Evolutionary conservation across 495 filamentous ascomycete species (phyloP), one percentile per base, ranked within the genome.

Genomic region (Penicillium arizonense): DNA sequence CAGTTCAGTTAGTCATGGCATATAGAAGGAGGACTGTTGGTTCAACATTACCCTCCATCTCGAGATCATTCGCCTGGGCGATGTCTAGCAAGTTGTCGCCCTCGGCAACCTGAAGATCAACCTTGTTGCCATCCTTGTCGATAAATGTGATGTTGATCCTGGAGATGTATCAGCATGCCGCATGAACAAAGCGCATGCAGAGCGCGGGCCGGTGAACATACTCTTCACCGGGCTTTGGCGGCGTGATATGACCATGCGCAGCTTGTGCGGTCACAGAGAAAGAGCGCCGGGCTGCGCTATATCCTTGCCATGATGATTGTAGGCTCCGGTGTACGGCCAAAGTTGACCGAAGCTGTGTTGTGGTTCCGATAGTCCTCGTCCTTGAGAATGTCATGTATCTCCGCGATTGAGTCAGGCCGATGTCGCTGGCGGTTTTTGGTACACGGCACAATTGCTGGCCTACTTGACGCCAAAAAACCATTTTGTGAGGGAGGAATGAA

Each of bases 41-140:
- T n/a, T 47, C 37, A 32, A 53, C 71, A 40, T 69, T 18, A 85
- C 84, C 94, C 77, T 98, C 94, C 93, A 98, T 97, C 70, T 98
- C 94, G 10, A 98, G 71, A 62, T 97, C 94, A 71, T 97, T 82
- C 32, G 86, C 88, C 71, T 97, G 93, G 14, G 94, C 94, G 58
- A 98, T 94, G 59, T 96, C 91, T 32, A 98, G 76, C 44, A 98
- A 71, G 66, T 98, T 97, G 68, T 96, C 89, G 28, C 94, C 95
- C 63, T 86, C 82, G 4, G 83, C 74, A 10, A 96, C 91, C 58
- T 89, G 85, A 61, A 96, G 80, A 40, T 83, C 87, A 64, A 88
- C 80, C 61, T 83, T 77, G 3, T 79, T 74, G 20, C 83, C 83
- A n/a, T 97, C 91, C 70, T 97, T 97, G 71, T 97, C 91, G 59